Percentiles rank a stretch among this genome's conserved stretches.
Conservation (phyloP, 495 filamentous ascomycete species). For the Aspergillus asperescens region DNA sequence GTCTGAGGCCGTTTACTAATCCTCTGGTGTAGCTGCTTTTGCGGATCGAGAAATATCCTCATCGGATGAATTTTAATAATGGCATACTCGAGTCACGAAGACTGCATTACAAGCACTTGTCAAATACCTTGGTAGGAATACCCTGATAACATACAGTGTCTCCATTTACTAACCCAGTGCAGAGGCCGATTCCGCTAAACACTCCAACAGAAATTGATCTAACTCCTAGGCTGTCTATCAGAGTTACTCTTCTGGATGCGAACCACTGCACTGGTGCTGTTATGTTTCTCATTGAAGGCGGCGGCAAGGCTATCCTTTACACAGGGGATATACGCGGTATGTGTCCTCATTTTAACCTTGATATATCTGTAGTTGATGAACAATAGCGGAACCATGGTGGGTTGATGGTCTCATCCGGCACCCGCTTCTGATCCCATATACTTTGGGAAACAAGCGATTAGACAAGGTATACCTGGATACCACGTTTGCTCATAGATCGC, state of each 20-base stretch:
- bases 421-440: conserved; percentile 72
- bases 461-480: conserved; percentile 87
- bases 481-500: conserved; percentile 56
- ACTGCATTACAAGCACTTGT: conserved; percentile 69
- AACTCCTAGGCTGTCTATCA: conserved; percentile 57
- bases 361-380: neutral
- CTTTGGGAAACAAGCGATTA: conserved; percentile 56
- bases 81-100: conserved; percentile 69
- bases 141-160: neutral
- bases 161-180: neutral
- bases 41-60: conserved; percentile 67
- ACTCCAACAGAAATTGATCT: conserved; percentile 77
- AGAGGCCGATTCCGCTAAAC: conserved; percentile 79
- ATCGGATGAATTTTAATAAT: conserved; percentile 71
- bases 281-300: conserved; percentile 86
- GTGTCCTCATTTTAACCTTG: neutral
- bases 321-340: conserved; percentile 87
- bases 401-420: conserved; percentile 59
- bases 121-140: conserved; percentile 52
- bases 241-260: conserved; percentile 82
- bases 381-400: conserved; percentile 62
- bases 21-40: conserved; percentile 49
- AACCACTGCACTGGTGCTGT: conserved; percentile 91
- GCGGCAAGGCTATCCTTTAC: conserved; percentile 73
- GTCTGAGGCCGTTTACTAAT: neutral